These are phyloP conservation scores for Penicillium nordicum DNA, from an alignment of 2,329 filamentous ascomycete species.

Conservation along the genomic window DNA sequence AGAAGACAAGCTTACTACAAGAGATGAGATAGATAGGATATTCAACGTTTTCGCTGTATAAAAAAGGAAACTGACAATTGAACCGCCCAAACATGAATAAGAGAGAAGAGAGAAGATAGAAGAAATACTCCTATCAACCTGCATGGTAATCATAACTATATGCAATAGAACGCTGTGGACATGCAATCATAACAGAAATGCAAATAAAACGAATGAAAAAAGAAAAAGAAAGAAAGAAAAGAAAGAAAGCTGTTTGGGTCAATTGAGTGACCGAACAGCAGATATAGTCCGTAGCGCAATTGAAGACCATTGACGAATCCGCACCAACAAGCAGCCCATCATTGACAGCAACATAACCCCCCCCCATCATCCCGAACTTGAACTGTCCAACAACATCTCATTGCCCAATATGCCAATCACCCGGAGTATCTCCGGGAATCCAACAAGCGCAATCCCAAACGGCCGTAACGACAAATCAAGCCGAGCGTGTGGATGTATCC, in stretches of 20 bases:
- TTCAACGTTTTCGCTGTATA: conserved; percentile 2
- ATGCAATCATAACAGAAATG: conserved; percentile 5
- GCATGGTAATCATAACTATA: conserved; percentile 4
- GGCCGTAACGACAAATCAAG: neutral
- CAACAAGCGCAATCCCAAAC: neutral
- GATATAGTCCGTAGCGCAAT: neutral
- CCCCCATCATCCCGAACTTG: too few relatives aligned
- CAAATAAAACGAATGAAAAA: neutral
- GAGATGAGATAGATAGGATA: neutral
- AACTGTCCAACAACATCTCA: neutral
- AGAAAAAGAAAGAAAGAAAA: neutral
- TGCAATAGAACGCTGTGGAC: conserved; percentile 6
- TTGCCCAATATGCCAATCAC: neutral
- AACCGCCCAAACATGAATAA: neutral
- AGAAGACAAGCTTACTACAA: too few relatives aligned
- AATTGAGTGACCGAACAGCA: neutral
- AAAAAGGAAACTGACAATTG: neutral
- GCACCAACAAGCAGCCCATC: neutral
- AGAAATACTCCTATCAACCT: neutral
- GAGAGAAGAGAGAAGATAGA: neutral
- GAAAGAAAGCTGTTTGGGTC: neutral
- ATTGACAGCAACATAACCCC: neutral
- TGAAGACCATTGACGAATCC: neutral
- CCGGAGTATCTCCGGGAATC: neutral
- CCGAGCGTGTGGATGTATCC: neutral